Percentiles rank a stretch among this genome's conserved stretches.
These are phyloP conservation scores for Dicorynia guianensis DNA, from an alignment of 306 rosid genomes.

Conservation along the genomic window DNA sequence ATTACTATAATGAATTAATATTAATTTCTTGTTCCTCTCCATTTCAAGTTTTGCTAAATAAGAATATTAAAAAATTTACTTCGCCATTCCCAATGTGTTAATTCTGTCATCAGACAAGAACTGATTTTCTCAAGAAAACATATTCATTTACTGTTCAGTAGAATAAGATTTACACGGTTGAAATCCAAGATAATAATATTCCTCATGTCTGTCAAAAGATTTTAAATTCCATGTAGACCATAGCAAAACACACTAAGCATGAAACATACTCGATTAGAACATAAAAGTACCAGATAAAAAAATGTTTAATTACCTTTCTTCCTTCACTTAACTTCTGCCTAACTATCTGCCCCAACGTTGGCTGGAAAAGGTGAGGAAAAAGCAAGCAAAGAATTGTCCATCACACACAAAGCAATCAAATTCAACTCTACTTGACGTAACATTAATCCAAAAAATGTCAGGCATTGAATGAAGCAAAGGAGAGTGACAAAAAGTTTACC, in stretches of 20 bases:
- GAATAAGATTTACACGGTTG: background rate
- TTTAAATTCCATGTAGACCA: background rate
- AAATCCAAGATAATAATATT: background rate
- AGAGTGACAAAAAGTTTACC: constrained; percentile 43
- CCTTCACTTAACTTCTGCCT: constrained; percentile 79
- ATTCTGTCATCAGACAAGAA: background rate
- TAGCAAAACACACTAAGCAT: background rate
- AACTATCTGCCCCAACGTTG: constrained; percentile 81
- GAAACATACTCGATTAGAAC: constrained; percentile 6
- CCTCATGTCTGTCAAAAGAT: background rate
- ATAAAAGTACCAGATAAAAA: constrained; percentile 5
- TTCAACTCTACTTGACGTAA: background rate
- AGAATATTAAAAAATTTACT: background rate
- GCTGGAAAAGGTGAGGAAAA: constrained; percentile 52
- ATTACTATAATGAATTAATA: constrained; percentile 5
- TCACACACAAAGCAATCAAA: constrained; percentile 20
- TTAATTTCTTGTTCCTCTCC: background rate
- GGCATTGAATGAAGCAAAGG: background rate
- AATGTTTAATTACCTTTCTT: constrained; percentile 66
- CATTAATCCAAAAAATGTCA: background rate
- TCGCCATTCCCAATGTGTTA: background rate
- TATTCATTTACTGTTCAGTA: background rate
- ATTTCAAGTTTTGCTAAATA: background rate
- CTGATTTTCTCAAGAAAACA: background rate
- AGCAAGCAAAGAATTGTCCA: constrained; percentile 23